Evolutionary conservation across 805 yeast species (phyloP), one percentile per base, ranked within the genome.

Genomic region (Barnettozyma vustinii): DNA sequence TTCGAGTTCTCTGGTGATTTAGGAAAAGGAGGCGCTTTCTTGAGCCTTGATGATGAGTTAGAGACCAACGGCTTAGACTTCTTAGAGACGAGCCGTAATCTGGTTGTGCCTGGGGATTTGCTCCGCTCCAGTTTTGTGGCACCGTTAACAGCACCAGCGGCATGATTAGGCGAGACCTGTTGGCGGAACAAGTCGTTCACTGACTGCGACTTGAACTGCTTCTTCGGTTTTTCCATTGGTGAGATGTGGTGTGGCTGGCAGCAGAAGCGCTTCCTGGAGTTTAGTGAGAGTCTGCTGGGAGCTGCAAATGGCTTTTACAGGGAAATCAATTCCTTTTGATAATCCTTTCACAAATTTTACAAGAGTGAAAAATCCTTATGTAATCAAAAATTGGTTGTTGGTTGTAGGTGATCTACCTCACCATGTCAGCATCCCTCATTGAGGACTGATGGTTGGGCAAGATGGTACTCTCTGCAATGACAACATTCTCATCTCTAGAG

Each of bases 371-470:
- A 30, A 18, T 8, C 2, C 20, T 40, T n/a, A 18, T 25, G 21
- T 40, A 19, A 25, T 40, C 35, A 40, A 13, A 5, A 26, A 26
- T 26, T 26, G 7, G 13, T 26, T 13, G 12, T 5, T 15, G 33
- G 9, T 39, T 5, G n/a, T n/a, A n/a, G n/a, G n/a, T 37, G 2
- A 6, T 9, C 37, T 23, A 48, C 25, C 50, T 52, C 5, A 27
- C 37, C 50, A 46, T 46, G 15, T 49, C 50, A 9, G 47, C 30
- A 30, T 51, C 53, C 10, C 47, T 42, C 49, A 45, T 43, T 3
- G 87, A 76, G 4, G 92, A 96, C 71, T 90, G 97, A 70, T 84
- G 81, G 42, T 81, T 77, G 12, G 96, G 87, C 67, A 89, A 84
- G 15, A 90, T 80, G 63, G 89, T 73, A 8, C 87, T 75, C 61